These are phyloP conservation scores for Apiotrichum akiyoshidainum DNA, from an alignment of 1,284 basidiomycete genomes.

Conservation along the genomic window DNA sequence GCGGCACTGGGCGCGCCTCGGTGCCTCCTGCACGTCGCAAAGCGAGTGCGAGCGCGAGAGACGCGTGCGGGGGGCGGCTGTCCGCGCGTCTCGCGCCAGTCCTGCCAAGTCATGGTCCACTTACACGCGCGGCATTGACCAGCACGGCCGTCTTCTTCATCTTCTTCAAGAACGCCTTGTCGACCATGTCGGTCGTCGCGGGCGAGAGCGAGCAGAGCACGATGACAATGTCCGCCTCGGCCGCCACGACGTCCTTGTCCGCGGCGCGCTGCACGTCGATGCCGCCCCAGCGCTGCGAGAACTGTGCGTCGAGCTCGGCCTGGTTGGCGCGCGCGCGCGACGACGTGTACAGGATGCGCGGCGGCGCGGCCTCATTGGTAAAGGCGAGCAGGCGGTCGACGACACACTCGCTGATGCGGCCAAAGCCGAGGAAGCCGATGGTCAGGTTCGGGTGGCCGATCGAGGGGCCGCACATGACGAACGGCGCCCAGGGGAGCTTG, in stretches of 20 bases:
- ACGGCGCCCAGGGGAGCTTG: conserved; percentile 72
- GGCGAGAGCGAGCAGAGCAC: conserved; percentile 76
- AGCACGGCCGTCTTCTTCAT: conserved; percentile 83
- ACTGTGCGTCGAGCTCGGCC: conserved; percentile 57
- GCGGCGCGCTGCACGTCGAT: conserved; percentile 62
- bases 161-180: conserved; percentile 65
- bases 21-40: too few relatives aligned
- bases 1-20: too few relatives aligned
- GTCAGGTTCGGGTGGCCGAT: conserved; percentile 57
- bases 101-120: too few relatives aligned
- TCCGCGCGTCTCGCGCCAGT: too few relatives aligned
- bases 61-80: too few relatives aligned
- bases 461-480: conserved; percentile 50
- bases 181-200: conserved; percentile 69
- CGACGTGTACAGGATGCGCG: conserved; percentile 39
- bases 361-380: conserved; percentile 50
- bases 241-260: conserved; percentile 63
- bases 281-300: conserved; percentile 53
- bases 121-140: conserved; percentile 75
- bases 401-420: conserved; percentile 80
- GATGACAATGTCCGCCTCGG: conserved; percentile 73
- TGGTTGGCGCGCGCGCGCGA: conserved; percentile 40
- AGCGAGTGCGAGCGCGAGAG: too few relatives aligned
- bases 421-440: conserved; percentile 88
- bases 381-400: conserved; percentile 74